Base-by-base conservation (phyloP, 257 asterid genomes). In the Gardenia jasminoides region DNA sequence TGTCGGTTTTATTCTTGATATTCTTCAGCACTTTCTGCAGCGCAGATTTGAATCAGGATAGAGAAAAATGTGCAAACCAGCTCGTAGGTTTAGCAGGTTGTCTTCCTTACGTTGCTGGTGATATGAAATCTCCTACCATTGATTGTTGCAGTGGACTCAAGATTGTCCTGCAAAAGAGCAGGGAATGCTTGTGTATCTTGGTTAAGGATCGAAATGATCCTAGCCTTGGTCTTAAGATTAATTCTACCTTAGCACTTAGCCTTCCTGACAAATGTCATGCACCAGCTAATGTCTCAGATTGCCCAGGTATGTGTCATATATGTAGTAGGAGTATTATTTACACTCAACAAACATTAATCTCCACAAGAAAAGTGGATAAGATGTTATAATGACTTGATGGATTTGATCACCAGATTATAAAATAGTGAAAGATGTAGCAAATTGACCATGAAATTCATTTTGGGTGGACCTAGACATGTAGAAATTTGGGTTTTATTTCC, bases 171-270 rank as follows among this genome's bases (percentile, higher is more conserved):
- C 65, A 76, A 12, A 85, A 75, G 24, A 90, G 88, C 83, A 79
- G 72, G 1, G 90, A 89, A 2, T 94, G 98, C 76, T 48, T 94
- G 0, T 92, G 98, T n/a, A 30, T 94, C n/a, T 48, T 92, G 81
- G 84, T 94, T 2, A 92, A 87, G 87, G 95, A 94, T n/a, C 84
- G 92, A 26, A 36, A 94, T 67, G 97, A 94, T 36, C 98, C 97
- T 0, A 81, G 81, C 65, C 91, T 94, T 36, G 95, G 94, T 50
- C 80, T 92, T 17, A 87, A 89, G 62, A 88, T 94, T 78, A 90
- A 92, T 26, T 90, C 93, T 61, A 90, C 97, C 0, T 92, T 85
- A 1, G 97, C 97, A 7, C 81, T 94, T 30, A 52, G 89, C 24
- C 92, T 94, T 9, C 98, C 97, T 0, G 67, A 79, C 0, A 76